Base-by-base conservation (phyloP, 768 basidiomycete genomes). In the Infundibulicybe gibba region DNA sequence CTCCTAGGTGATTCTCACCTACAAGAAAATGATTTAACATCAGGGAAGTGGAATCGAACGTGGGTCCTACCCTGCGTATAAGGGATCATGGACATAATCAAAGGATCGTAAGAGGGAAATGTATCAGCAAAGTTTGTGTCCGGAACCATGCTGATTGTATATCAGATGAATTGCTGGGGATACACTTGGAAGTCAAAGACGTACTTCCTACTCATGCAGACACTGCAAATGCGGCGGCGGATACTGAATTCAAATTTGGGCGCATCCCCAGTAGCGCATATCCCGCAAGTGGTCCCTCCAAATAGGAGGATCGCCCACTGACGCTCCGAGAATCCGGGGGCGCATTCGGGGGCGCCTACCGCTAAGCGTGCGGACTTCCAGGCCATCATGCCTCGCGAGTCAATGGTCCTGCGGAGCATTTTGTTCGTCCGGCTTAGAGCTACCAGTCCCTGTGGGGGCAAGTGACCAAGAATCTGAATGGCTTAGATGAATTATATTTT, bases 301-400 rank as follows among this genome's bases (percentile, higher is more conserved):
- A 61, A 66, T 2, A 66, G 48, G 20, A 68, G 45, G 6, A 39
- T 43, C 5, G 57, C 60, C 66, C 66, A 68, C 13, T 47, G 40
- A 0, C 46, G 54, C 43, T 65, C 66, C 2, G 56, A 53, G 25
- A 62, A 53, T 41, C 59, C 58, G 12, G 35, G 34, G 2, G 61
- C 61, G 21, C 55, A 55, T 5, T 51, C 48, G 9, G 65, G 66
- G 0, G 39, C 53, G 9, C 47, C 54, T 2, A 42, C 6, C 8
- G 31, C 40, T 15, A 53, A 37, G 4, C 58, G 52, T 5, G 58
- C 56, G 0, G 44, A 37, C 25, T 54, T 62, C 67, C 67, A 68
- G 3, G 66, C 39, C 1, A 44, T 45, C 0, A 42, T 44, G 8
- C 25, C 8, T 11, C 50, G 47, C 3, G 51, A 30, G 39, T 57